Evolutionary conservation across 257 asterid species (phyloP).

Genomic region (Solanum virginianum): DNA sequence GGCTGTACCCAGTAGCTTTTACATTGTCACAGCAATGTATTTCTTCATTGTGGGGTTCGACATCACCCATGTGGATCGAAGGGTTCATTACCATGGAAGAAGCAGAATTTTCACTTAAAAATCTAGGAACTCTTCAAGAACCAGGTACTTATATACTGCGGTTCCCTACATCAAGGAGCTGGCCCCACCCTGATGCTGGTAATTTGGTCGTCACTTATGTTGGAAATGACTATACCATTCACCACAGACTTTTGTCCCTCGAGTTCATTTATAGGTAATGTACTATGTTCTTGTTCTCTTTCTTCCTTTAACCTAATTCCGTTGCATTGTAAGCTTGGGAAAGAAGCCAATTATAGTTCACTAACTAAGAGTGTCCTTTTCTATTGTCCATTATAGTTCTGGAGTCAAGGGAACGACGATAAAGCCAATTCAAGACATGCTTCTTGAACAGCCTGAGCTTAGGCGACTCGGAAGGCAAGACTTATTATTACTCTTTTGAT

Average conservation of each 20-base stretch:
- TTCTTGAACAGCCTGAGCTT: conserved; percentile 74
- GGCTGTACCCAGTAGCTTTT: conserved; percentile 84
- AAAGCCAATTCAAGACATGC: conserved; percentile 52
- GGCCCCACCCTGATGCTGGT: conserved; percentile 99
- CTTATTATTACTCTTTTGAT: background rate
- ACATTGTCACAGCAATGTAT: conserved; percentile 50
- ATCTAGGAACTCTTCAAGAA: conserved; percentile 35
- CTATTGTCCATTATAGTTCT: conserved; percentile 12
- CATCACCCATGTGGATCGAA: conserved; percentile 68
- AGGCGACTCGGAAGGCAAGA: conserved; percentile 57
- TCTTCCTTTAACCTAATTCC: background rate
- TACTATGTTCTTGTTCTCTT: background rate
- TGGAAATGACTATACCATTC: conserved; percentile 53
- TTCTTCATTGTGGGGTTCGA: conserved; percentile 44
- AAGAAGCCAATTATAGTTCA: background rate
- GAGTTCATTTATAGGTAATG: conserved; percentile 46
- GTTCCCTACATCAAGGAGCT: conserved; percentile 85
- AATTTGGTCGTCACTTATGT: conserved; percentile 65
- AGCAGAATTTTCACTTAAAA: conserved; percentile 59
- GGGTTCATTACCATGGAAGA: conserved; percentile 90
- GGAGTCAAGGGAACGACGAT: conserved; percentile 14
- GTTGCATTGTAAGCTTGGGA: background rate
- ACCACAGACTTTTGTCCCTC: conserved; percentile 51
- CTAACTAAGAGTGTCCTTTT: background rate
- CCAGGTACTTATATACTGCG: conserved; percentile 82